Evolutionary conservation across 495 filamentous ascomycete genomes (phyloP).

Genomic region (Xanthoparmelia taractica): DNA sequence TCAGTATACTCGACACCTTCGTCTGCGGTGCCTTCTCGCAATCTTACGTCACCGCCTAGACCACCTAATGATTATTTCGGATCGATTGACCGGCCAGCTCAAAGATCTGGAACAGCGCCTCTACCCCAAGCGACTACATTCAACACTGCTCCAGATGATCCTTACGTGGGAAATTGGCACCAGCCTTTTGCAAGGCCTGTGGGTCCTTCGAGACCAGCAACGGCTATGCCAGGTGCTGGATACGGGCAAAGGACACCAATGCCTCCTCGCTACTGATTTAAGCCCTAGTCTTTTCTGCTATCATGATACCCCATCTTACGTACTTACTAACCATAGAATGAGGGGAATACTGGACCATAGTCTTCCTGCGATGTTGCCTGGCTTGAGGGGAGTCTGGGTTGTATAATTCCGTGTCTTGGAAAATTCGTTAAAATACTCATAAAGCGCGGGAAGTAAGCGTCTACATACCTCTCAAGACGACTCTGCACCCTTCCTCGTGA

Average conservation of each 20-base stretch:
- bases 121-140: slow-evolving; percentile 13
- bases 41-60: slow-evolving; percentile 9
- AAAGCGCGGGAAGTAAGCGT: background rate
- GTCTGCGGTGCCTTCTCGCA: slow-evolving; percentile 8
- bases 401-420: background rate
- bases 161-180: slow-evolving; percentile 15
- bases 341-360: background rate
- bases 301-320: background rate
- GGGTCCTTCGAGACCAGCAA: slow-evolving; percentile 20
- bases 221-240: slow-evolving; percentile 13
- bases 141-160: slow-evolving; percentile 4
- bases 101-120: slow-evolving; percentile 24
- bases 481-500: background rate
- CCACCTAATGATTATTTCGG: slow-evolving; percentile 20
- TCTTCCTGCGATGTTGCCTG: background rate
- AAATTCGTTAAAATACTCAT: background rate
- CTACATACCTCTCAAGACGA: background rate
- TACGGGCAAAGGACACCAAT: slow-evolving; percentile 13
- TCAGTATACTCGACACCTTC: background rate
- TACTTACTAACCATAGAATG: background rate
- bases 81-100: slow-evolving; percentile 8
- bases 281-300: background rate
- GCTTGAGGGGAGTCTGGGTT: background rate
- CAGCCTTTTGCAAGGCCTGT: slow-evolving; percentile 12
- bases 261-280: slow-evolving; percentile 7